phyloP scores from a whole-genome alignment of 2,329 filamentous ascomycete species.

The Trichoderma sp. region DNA sequence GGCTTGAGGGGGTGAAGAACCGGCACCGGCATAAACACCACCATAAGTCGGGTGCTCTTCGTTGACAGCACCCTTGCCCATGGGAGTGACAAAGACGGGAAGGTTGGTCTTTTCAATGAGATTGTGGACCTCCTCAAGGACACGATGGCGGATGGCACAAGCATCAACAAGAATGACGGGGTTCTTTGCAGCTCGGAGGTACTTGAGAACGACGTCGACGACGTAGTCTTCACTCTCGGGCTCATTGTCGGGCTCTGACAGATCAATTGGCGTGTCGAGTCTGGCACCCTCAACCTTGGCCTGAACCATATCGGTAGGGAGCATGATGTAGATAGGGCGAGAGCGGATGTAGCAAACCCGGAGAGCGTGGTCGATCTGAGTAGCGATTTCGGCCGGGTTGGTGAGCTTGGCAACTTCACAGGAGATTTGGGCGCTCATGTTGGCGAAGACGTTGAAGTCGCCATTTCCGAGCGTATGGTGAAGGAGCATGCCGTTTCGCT shows the following conservation, averaged over 20 bases:
- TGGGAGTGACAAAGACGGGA: slow-evolving; percentile 83
- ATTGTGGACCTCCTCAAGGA: slow-evolving; percentile 68
- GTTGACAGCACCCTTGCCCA: slow-evolving; percentile 83
- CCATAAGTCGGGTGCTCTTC: slow-evolving; percentile 74
- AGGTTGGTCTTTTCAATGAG: slow-evolving; percentile 71
- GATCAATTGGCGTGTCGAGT: slow-evolving; percentile 68
- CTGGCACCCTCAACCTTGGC: slow-evolving; percentile 72
- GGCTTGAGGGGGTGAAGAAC: slow-evolving; percentile 63
- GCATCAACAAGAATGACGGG: slow-evolving; percentile 81
- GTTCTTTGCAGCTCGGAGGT: slow-evolving; percentile 68
- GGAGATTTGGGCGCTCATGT: slow-evolving; percentile 73
- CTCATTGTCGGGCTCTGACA: slow-evolving; percentile 64
- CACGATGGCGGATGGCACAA: slow-evolving; percentile 74
- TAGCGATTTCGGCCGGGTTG: slow-evolving; percentile 66
- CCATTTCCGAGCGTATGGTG: slow-evolving; percentile 75
- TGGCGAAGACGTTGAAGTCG: slow-evolving; percentile 78
- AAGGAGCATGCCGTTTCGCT: slow-evolving; percentile 48
- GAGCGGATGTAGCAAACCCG: slow-evolving; percentile 71
- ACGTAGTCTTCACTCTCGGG: slow-evolving; percentile 74
- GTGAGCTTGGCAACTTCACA: slow-evolving; percentile 69
- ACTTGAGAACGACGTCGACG: slow-evolving; percentile 74
- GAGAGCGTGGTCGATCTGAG: slow-evolving; percentile 75
- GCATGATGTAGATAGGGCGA: slow-evolving; percentile 77
- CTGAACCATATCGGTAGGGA: slow-evolving; percentile 78
- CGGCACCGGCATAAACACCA: slow-evolving; percentile 81